Conservation (phyloP, 768 basidiomycete genomes). For the Boletales sp. region DNA sequence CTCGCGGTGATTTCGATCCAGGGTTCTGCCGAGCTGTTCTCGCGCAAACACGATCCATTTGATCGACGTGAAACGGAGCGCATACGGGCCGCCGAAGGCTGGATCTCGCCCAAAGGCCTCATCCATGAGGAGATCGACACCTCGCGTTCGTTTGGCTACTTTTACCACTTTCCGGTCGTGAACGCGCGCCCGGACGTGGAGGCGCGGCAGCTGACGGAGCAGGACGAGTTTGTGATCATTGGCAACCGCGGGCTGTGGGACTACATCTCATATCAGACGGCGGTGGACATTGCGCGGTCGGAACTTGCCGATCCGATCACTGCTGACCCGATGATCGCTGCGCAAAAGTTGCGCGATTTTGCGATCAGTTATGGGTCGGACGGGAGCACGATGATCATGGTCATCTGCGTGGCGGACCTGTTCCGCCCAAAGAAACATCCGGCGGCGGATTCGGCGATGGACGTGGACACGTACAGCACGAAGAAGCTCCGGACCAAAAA, state of each 20-base stretch:
- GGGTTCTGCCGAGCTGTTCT: constrained; percentile 70
- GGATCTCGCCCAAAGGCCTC: constrained; percentile 86
- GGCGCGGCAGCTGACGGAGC: constrained; percentile 64
- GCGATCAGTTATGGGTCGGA: constrained; percentile 96
- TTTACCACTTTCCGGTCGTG: constrained; percentile 82
- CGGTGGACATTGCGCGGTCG: constrained; percentile 89
- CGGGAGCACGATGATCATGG: constrained; percentile 97
- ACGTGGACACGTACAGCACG: constrained; percentile 32
- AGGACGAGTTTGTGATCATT: constrained; percentile 95
- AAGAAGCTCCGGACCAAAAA: constrained; percentile 39
- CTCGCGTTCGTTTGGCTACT: constrained; percentile 94
- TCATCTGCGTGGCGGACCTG: constrained; percentile 77
- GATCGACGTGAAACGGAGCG: constrained; percentile 79
- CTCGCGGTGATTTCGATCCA: constrained; percentile 81
- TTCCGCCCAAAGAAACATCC: constrained; percentile 55
- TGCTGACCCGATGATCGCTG: constrained; percentile 80
- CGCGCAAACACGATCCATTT: constrained; percentile 85
- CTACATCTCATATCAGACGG: constrained; percentile 89
- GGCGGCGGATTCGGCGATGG: constrained; percentile 30
- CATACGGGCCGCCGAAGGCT: constrained; percentile 91
- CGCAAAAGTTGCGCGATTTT: constrained; percentile 94
- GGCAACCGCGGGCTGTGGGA: constrained; percentile 94
- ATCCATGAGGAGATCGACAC: constrained; percentile 91
- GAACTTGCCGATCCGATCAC: constrained; percentile 72
- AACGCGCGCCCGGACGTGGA: constrained; percentile 84